Evolutionary conservation across 2,329 filamentous ascomycete genomes (phyloP).

Genomic region (Coniella lustricola): DNA sequence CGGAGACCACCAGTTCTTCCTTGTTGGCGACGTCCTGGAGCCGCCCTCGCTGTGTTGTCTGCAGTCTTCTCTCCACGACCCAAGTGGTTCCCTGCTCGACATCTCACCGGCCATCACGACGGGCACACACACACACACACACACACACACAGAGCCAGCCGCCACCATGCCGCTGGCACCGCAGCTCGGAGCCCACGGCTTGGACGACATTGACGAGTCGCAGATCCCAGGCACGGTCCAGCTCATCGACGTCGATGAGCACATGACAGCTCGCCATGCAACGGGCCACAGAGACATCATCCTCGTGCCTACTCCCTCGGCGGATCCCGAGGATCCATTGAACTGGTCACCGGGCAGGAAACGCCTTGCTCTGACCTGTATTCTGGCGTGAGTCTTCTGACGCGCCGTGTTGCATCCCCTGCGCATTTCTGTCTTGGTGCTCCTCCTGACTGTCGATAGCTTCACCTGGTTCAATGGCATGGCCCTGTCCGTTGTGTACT

Average conservation of each 20-base stretch:
- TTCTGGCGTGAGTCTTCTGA: conserved; percentile 20
- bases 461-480: conserved; percentile 17
- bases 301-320: conserved; percentile 32
- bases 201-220: conserved; percentile 19
- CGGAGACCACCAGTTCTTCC: no score
- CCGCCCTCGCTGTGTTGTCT: neutral
- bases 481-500: conserved; percentile 15
- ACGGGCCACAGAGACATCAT: conserved; percentile 28
- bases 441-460: conserved; percentile 2
- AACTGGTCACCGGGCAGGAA: conserved; percentile 26
- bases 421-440: no score
- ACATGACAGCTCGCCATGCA: conserved; percentile 23
- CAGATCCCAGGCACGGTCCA: conserved; percentile 26
- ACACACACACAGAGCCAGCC: neutral
- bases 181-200: neutral
- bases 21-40: neutral
- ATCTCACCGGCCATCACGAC: neutral
- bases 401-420: no score
- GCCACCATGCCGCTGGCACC: conserved; percentile 2
- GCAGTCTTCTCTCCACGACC: neutral
- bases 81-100: neutral
- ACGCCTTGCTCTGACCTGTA: conserved; percentile 19
- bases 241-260: conserved; percentile 25
- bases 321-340: conserved; percentile 34
- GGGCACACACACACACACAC: neutral